Conservation (phyloP, 306 rosid genomes). For the Echinosophora koreensis region DNA sequence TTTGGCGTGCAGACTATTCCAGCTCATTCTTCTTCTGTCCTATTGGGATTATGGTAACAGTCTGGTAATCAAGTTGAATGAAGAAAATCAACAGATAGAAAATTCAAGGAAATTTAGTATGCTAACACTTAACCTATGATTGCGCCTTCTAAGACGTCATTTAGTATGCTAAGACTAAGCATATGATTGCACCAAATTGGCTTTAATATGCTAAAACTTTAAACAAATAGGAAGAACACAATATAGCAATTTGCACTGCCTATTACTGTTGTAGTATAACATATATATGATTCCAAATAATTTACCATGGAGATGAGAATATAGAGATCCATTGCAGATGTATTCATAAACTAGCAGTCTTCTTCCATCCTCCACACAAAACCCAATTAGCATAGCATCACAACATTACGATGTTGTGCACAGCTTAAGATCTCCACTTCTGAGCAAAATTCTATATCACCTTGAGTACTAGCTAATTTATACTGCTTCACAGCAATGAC, state of each 20-base stretch:
- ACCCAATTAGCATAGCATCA: slow-evolving; percentile 75
- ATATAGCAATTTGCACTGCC: neutral
- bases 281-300: neutral
- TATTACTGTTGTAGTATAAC: neutral
- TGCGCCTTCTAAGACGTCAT: neutral
- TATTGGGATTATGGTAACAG: no score
- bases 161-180: neutral
- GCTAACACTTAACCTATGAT: neutral
- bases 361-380: slow-evolving; percentile 77
- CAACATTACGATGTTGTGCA: slow-evolving; percentile 84
- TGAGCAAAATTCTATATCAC: slow-evolving; percentile 79
- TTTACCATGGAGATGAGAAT: slow-evolving; percentile 76
- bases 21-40: slow-evolving; percentile 52
- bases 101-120: neutral
- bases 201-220: neutral
- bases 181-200: neutral
- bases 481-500: slow-evolving; percentile 81
- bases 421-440: slow-evolving; percentile 83
- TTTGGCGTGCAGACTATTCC: slow-evolving; percentile 72
- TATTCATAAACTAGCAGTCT: slow-evolving; percentile 77
- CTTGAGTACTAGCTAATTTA: slow-evolving; percentile 74
- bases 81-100: no score
- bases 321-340: slow-evolving; percentile 76
- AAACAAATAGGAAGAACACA: neutral
- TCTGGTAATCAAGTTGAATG: no score